These are phyloP conservation scores for Stemphylium lycopersici DNA, from an alignment of 2,329 filamentous ascomycete species.

Conservation along the genomic window DNA sequence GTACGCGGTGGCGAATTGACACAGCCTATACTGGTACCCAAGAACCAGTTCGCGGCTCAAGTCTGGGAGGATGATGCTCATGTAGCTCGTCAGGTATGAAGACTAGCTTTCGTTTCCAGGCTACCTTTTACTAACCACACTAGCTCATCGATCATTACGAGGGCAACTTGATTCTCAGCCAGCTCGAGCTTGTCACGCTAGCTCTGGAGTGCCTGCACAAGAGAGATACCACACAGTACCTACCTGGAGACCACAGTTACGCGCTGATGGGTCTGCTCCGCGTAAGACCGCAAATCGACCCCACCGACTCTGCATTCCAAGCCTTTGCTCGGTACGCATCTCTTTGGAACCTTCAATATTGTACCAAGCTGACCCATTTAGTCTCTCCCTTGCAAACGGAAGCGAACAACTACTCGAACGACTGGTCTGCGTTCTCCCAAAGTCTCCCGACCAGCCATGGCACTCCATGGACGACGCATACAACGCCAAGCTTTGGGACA, in stretches of 20 bases:
- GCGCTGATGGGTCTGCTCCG: conserved; percentile 56
- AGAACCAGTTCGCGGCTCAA: conserved; percentile 50
- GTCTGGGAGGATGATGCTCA: conserved; percentile 51
- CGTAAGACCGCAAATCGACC: conserved; percentile 48
- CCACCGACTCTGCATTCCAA: conserved; percentile 53
- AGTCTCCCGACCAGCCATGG: conserved; percentile 46
- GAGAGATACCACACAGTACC: conserved; percentile 47
- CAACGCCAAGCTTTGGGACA: conserved; percentile 53
- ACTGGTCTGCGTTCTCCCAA: conserved; percentile 53
- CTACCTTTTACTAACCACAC: background rate
- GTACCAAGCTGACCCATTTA: conserved; percentile 7
- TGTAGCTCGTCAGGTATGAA: conserved; percentile 37
- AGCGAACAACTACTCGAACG: conserved; percentile 55
- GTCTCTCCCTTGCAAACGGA: conserved; percentile 55
- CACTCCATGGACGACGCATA: conserved; percentile 51
- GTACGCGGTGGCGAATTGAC: conserved; percentile 33
- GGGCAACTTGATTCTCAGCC: conserved; percentile 49
- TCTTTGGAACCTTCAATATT: background rate
- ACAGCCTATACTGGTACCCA: conserved; percentile 38
- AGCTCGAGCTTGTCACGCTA: conserved; percentile 51
- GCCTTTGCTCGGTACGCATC: conserved; percentile 51
- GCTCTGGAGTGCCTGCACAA: conserved; percentile 51
- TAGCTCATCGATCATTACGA: conserved; percentile 57
- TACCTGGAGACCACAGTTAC: conserved; percentile 52
- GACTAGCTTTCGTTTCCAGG: background rate